Evolutionary conservation across 805 yeast species (phyloP).

Genomic region (Hermanozyma aechmeae): DNA sequence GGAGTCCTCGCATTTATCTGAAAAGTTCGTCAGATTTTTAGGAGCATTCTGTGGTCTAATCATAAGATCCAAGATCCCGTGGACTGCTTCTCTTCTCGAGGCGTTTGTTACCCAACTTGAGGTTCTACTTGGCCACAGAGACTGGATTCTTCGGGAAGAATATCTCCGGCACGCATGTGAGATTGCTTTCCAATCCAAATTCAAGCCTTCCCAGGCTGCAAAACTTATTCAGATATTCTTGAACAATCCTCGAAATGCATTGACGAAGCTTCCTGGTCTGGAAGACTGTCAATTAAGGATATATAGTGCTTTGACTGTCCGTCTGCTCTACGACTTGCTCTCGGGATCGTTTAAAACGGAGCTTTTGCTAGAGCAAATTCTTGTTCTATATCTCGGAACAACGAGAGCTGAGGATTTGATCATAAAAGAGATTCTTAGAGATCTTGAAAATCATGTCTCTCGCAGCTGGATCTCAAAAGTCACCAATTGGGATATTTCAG

Average conservation of each 20-base stretch:
- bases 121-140: constrained; percentile 36
- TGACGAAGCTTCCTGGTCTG: constrained; percentile 16
- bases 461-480: constrained; percentile 61
- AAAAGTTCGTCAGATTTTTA: too few relatives aligned
- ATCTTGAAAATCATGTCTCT: constrained; percentile 45
- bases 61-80: too few relatives aligned
- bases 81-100: too few relatives aligned
- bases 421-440: constrained; percentile 44
- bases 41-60: too few relatives aligned
- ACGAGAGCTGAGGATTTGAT: constrained; percentile 51
- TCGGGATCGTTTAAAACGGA: constrained; percentile 34
- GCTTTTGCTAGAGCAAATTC: constrained; percentile 39
- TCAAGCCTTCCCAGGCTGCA: constrained; percentile 29
- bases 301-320: constrained; percentile 38
- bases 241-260: constrained; percentile 37
- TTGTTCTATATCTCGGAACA: constrained; percentile 54
- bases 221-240: constrained; percentile 57
- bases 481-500: constrained; percentile 55
- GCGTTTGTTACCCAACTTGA: constrained; percentile 64
- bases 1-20: too few relatives aligned
- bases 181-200: constrained; percentile 26
- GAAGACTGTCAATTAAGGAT: constrained; percentile 19
- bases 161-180: constrained; percentile 39
- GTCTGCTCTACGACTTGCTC: constrained; percentile 41
- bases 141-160: constrained; percentile 34